Evolutionary conservation across 1,284 basidiomycete species (phyloP), one percentile per base, ranked within the genome.

Genomic region (Pulveroboletus sp.): DNA sequence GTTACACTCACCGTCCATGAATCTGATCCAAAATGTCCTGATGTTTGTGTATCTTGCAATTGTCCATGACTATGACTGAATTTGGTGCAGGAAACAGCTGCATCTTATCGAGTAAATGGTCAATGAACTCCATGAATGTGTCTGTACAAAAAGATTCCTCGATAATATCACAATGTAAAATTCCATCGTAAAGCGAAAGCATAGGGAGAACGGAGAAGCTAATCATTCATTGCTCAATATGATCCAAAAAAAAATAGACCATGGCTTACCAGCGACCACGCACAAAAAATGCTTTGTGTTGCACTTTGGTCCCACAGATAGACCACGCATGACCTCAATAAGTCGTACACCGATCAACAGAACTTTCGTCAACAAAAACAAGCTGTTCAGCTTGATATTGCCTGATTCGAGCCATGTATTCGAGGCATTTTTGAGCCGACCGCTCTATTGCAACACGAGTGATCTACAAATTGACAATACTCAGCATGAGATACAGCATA

Each of bases 91-190:
- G 60, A 24, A 12, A 58, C 0, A 36, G 53, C 9, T 74, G 61
- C 75, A 77, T 78, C 1, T 61, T 33, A 9, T 69, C 59, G 0
- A 78, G 62, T 0, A 77, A 49, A 0, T 38, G 44, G 1, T 68
- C 53, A 18, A 78, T 63, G 46, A 72, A 78, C 0, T 8, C 0
- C 1, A 0, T 20, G 11, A 60, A 58, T 2, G 28, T 36, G 1
- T 44, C 29, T 0, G 24, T 54, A 24, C 36, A 45, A 12, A 59
- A 60, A 0, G 66, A 69, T 0, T 67, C 65, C n/a, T 68, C 62
- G 8, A 36, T 38, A n/a, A 40, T 62, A 11, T 67, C 49, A n/a
- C 69, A 64, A 2, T 65, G 51, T 15, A 70, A 49, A n/a, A 72
- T 65, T 1, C 68, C 67, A 57, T 71, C 66, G 29, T 15, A 3